Evolutionary conservation across 148 eudicot genomes (phyloP).

Genomic region (Camellia japonica): DNA sequence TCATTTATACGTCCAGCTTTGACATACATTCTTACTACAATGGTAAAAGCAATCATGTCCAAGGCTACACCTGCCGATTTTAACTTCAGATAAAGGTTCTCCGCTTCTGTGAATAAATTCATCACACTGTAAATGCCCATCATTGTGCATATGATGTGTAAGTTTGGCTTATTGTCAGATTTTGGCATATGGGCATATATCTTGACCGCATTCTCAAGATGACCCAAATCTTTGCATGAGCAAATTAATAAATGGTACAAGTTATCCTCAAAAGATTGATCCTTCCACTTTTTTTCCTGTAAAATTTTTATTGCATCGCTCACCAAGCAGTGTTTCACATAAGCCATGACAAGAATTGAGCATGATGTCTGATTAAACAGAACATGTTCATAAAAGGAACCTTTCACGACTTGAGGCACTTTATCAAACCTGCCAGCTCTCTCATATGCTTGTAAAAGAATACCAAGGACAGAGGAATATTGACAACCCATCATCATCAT

Average conservation of each 20-base stretch:
- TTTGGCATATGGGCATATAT: conserved; percentile 64
- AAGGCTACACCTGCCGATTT: conserved; percentile 51
- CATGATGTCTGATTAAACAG: conserved; percentile 71
- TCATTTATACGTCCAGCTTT: conserved; percentile 60
- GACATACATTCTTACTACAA: conserved; percentile 79
- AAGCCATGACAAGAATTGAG: conserved; percentile 82
- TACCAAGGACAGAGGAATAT: conserved; percentile 66
- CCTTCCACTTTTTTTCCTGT: conserved; percentile 62
- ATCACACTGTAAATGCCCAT: conserved; percentile 73
- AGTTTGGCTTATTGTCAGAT: conserved; percentile 53
- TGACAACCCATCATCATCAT: conserved; percentile 75
- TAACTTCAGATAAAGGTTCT: conserved; percentile 50
- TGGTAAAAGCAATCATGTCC: conserved; percentile 75
- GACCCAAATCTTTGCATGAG: conserved; percentile 80
- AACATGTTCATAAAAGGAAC: conserved; percentile 63
- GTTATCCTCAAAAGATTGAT: conserved; percentile 73
- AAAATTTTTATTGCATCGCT: conserved; percentile 62
- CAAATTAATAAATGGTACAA: conserved; percentile 86
- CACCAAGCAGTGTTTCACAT: conserved; percentile 71
- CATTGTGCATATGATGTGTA: conserved; percentile 83
- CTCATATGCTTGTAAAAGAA: conserved; percentile 73
- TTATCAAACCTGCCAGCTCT: conserved; percentile 57
- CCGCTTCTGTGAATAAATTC: conserved; percentile 66
- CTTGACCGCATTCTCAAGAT: conserved; percentile 60
- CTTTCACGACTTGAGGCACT: conserved; percentile 55